Evolutionary conservation across 139 green algal species (phyloP), one percentile per base, ranked within the genome.

Genomic region (Coelastrella sp.): DNA sequence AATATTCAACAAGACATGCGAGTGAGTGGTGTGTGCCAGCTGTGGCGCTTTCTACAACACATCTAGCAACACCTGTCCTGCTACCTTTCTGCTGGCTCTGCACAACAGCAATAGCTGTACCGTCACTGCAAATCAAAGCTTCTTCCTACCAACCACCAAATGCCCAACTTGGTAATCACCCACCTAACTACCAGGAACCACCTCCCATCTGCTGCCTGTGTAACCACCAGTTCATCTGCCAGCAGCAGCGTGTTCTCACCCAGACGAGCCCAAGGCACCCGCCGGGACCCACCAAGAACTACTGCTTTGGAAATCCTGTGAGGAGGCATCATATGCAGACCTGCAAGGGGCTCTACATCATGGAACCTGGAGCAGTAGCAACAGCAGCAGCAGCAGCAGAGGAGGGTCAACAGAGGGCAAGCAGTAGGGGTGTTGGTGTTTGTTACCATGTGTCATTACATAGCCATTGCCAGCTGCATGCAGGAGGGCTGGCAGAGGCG

Each of bases 171-270:
- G 35, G 35, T 49, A 0, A 8, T 24, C 82, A n/a, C 57, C 20
- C 24, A 84, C 85, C 85, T 84, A n/a, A 83, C 85, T 7, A 61
- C 85, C 73, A 90, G 58, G 49, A 83, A 83, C 85, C 85, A 90
- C 24, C 73, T n/a, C 57, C 85, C 85, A 57, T 79, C 61, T 20
- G 75, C 27, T 20, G 27, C 87, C 60, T 85, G 61, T 57, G 87
- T 82, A 20, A 95, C 89, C 80, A 94, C 91, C 27, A 84, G 60
- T 49, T 93, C 85, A 72, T 97, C 94, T 9, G 87, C 93, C 68
- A 98, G 88, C 65, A 95, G 93, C 74, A 98, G 91, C 6, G 96
- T 98, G 94, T 98, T 98, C n/a, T 97, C 94, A 3, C 90, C 86
- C 82, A 97, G 91, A 27, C 95, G 79, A 0, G 95, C 92, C 27